phyloP scores from a whole-genome alignment of 345 rosid genomes.

The Mangifera indica region DNA sequence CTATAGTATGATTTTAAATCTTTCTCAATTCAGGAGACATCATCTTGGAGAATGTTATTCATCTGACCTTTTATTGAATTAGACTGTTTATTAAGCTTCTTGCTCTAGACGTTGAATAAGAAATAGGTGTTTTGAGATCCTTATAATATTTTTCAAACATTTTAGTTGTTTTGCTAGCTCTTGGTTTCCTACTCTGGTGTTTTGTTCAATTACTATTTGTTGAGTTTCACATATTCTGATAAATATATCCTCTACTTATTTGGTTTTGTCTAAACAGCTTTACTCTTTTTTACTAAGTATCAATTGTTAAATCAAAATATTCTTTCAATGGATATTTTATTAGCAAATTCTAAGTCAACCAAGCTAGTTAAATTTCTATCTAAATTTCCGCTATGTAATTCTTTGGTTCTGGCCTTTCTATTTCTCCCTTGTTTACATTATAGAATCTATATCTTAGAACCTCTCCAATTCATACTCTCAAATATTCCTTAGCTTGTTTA shows the following conservation, averaged over 20 bases:
- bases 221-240: neutral
- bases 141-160: neutral
- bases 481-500: neutral
- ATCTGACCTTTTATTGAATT: neutral
- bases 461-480: neutral
- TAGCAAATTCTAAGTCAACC: neutral
- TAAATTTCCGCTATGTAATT: neutral
- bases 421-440: neutral
- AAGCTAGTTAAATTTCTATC: neutral
- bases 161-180: neutral
- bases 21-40: neutral
- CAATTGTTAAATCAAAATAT: no score
- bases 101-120: neutral
- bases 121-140: neutral
- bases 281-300: no score
- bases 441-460: neutral
- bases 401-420: neutral
- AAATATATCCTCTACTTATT: no score
- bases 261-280: no score
- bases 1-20: neutral
- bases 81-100: conserved; percentile 10
- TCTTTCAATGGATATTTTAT: no score
- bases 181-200: neutral
- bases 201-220: conserved; percentile 1
- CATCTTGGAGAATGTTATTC: neutral